Evolutionary conservation across 257 asterid genomes (phyloP), one percentile per base, ranked within the genome.

Genomic region (Anisodus tanguticus): DNA sequence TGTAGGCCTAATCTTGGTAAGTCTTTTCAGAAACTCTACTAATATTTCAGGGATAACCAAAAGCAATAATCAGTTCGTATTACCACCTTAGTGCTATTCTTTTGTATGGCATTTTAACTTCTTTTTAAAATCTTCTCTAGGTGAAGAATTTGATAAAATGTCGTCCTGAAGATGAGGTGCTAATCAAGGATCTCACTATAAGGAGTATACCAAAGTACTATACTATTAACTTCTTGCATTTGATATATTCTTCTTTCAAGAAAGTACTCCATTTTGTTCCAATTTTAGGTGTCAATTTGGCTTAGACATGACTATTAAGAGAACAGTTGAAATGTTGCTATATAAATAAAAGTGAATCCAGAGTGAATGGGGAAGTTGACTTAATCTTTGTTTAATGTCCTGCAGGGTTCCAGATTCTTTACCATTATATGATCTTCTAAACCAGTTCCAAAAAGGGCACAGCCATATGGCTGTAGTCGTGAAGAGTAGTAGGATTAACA

Each of bases 381-480:
- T 49, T 49, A 0, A 72, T 45, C 5, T 22, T 10, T 53, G 51
- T 41, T 80, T 26, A n/a, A 77, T 72, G 19, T 59, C 66, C 37
- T n/a, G 71, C 88, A 91, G 93, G 87, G 92, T 93, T 17, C 39
- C 82, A 47, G 95, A 89, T 15, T 67, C 80, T 10, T 84, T 90
- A 85, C 89, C 95, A 4, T 58, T 92, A 79, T 93, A 92, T 54
- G 97, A 91, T 39, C 89, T 93, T 15, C 84, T 93, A 68, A 92
- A 93, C 84, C 86, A 88, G 53, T 92, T 93, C 15, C 92, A 88
- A 76, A 90, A 90, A 84, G 93, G 95, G 17, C 88, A 91, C 15
- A 90, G 95, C 82, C 97, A 93, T 80, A 91, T 93, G 94, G 95
- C 95, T 9, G 92, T 87, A 22, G 93, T 93, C 6, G 90, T 93